Evolutionary conservation across 768 basidiomycete genomes (phyloP).

Genomic region (Mycena olivaceomarginata): DNA sequence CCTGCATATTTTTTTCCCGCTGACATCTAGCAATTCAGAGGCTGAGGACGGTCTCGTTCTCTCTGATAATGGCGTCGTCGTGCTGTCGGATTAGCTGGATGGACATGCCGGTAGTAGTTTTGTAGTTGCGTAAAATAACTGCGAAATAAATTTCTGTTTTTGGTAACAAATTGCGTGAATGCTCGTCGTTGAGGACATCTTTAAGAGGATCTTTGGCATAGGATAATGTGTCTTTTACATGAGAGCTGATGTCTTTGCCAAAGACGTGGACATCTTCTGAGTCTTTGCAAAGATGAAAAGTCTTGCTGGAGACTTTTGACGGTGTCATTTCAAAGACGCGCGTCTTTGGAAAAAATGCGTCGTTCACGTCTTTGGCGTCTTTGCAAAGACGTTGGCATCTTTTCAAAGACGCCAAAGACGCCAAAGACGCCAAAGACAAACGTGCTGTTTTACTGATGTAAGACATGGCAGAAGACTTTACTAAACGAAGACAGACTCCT

Average conservation of each 20-base stretch:
- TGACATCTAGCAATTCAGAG: constrained; percentile 13
- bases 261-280: not conserved
- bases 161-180: not conserved
- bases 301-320: not conserved
- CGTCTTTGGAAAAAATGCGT: not conserved
- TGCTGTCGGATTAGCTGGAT: not conserved
- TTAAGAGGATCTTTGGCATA: not conserved
- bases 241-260: not conserved
- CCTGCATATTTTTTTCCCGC: not conserved
- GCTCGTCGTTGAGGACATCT: not conserved
- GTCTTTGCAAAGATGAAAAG: constrained; percentile 14
- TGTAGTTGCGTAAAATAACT: not conserved
- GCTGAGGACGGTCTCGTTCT: not conserved
- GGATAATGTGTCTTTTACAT: not conserved
- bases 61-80: not conserved
- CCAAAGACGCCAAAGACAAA: not conserved
- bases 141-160: not conserved
- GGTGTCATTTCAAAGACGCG: not conserved
- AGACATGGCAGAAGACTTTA: too few species aligned
- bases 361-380: not conserved
- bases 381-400: not conserved
- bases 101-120: too few species aligned
- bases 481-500: too few species aligned
- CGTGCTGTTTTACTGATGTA: not conserved
- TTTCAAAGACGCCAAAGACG: too few species aligned